Evolutionary conservation across 352 stramenopile species (phyloP), one percentile per base, ranked within the genome.

Genomic region (Phytophthora boehmeriae): DNA sequence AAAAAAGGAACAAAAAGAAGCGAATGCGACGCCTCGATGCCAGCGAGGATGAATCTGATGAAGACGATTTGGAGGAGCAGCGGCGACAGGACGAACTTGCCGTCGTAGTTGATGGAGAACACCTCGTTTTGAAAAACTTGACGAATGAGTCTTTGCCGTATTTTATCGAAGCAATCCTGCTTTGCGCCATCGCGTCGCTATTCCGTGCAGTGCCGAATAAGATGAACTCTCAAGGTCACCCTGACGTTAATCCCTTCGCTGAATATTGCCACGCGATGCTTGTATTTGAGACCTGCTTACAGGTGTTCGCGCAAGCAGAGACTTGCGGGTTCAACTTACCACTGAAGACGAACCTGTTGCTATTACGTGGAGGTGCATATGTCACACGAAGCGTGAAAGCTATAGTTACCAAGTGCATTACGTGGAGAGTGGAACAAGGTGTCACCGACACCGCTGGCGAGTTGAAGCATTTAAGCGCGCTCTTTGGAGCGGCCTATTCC

Each of bases 101-200:
- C 27, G 48, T 73, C 34, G 61, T 75, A 11, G 72, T 81, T 13
- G 63, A 83, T 44, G 84, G 84, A 22, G 75, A 90, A 32, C 84
- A 93, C 46, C 60, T 79, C 11, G 67, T 88, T 20, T 55, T 93
- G 5, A 87, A 87, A 57, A 90, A 65, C 28, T 49, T 93, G 50
- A 89, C 78, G 8, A 79, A 84, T 54, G 70, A 80, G 25, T 87
- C 82, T 3, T 66, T 93, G 20, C 72, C 81, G 17, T 75, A 75
- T 42, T 85, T 89, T 32, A 56, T 91, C 19, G 84, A 93, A 27
- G 65, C 68, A 5, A 47, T 89, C 14, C 19, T 88, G 19, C 51
- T 88, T 10, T 91, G 82, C 27, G 63, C 75, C 6, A 62, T 84
- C 19, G 74, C 79, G 27, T 83, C 84, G 2, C 53, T 87, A 1